Evolutionary conservation across 129 eudicot species (phyloP).

Genomic region (Artemisia tridentata): DNA sequence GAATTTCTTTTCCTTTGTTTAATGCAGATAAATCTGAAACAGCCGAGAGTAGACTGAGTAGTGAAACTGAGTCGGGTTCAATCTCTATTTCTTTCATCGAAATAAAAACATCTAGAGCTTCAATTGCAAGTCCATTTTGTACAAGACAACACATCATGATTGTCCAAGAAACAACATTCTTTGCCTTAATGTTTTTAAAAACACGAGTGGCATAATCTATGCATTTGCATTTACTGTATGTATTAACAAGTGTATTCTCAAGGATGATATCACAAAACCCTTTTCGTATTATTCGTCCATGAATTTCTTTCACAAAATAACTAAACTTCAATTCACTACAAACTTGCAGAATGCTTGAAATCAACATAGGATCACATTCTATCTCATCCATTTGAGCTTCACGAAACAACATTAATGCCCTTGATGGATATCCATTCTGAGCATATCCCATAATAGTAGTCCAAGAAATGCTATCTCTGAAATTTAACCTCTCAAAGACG

Average conservation of each 20-base stretch:
- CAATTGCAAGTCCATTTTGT: conserved; percentile 46
- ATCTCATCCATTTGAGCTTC: conserved; percentile 39
- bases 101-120: conserved; percentile 56
- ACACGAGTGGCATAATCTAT: conserved; percentile 42
- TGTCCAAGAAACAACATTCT: conserved; percentile 80
- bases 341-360: conserved; percentile 67
- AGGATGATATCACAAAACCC: conserved; percentile 45
- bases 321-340: conserved; percentile 51
- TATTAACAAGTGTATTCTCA: conserved; percentile 48
- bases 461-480: conserved; percentile 66
- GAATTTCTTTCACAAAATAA: conserved; percentile 58
- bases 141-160: conserved; percentile 62
- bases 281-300: conserved; percentile 47
- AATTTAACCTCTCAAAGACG: conserved; percentile 46
- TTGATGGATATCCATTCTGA: conserved; percentile 40
- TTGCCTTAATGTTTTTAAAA: conserved; percentile 40
- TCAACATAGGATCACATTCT: conserved; percentile 45
- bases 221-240: conserved; percentile 57
- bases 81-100: conserved; percentile 44
- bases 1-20: conserved; percentile 79
- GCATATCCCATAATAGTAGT: conserved; percentile 59
- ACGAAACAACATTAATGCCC: conserved; percentile 49
- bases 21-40: conserved; percentile 54
- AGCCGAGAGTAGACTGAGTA: conserved; percentile 58
- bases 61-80: conserved; percentile 48